phyloP scores from a whole-genome alignment of 129 eudicot species.

The Solidago caesia region DNA sequence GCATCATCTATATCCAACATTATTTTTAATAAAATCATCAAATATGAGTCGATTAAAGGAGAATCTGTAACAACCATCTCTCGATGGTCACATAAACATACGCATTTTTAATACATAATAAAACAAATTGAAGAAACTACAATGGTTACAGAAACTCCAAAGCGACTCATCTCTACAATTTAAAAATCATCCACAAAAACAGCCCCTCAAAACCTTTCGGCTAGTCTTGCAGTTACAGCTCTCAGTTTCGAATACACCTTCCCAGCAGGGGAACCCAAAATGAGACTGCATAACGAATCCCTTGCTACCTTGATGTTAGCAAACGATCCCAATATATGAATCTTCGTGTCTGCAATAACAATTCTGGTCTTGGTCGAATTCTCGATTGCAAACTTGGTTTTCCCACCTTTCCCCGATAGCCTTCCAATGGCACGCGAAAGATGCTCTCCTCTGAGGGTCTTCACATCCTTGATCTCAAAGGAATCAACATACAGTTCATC shows the following conservation, averaged over 20 bases:
- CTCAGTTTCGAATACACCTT: constrained; percentile 74
- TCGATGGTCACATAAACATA: no score
- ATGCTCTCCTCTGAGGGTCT: constrained; percentile 68
- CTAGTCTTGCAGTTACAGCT: constrained; percentile 62
- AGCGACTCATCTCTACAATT: no score
- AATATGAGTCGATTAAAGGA: no score
- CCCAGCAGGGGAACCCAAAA: constrained; percentile 68
- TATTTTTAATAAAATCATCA: no score
- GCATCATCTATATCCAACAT: no score
- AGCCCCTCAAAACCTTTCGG: constrained; percentile 54
- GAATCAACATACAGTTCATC: constrained; percentile 84
- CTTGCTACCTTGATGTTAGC: constrained; percentile 72
- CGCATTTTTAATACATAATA: no score
- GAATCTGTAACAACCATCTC: no score
- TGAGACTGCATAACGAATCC: constrained; percentile 64
- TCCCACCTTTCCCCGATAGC: constrained; percentile 76
- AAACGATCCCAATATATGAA: constrained; percentile 75
- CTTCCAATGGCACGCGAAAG: constrained; percentile 75
- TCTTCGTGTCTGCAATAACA: constrained; percentile 72
- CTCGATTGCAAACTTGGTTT: constrained; percentile 69
- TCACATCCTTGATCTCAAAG: constrained; percentile 74
- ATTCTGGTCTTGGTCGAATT: constrained; percentile 73
- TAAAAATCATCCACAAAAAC: background rate
- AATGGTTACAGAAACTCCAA: no score
- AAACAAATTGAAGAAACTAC: no score